Conservation (phyloP, 352 stramenopile genomes). For the Peronospora belbahrii region DNA sequence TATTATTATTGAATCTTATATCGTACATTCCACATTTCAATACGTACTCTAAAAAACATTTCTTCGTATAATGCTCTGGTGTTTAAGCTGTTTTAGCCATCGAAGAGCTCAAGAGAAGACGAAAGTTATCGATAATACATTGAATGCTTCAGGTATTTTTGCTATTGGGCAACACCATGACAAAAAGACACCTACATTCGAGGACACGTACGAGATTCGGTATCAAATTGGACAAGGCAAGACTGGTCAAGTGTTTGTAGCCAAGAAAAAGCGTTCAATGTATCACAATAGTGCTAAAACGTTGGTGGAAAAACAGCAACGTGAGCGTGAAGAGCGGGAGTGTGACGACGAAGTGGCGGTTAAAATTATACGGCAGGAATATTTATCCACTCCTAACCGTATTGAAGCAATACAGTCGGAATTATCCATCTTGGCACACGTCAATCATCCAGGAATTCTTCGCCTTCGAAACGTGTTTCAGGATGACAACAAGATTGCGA, state of each 20-base stretch:
- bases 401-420: slow-evolving; percentile 58
- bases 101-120: slow-evolving; percentile 1
- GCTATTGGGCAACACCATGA: slow-evolving; percentile 7
- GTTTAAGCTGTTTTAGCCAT: slow-evolving; percentile 25
- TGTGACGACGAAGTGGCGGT: slow-evolving; percentile 51
- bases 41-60: too few species aligned
- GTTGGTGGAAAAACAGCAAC: slow-evolving; percentile 40
- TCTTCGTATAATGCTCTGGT: slow-evolving; percentile 28
- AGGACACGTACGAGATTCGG: slow-evolving; percentile 60
- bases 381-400: slow-evolving; percentile 61
- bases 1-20: too few species aligned
- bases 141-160: slow-evolving; percentile 3
- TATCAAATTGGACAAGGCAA: slow-evolving; percentile 73
- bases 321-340: slow-evolving; percentile 45
- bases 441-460: slow-evolving; percentile 53
- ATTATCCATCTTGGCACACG: slow-evolving; percentile 44
- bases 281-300: slow-evolving; percentile 25
- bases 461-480: slow-evolving; percentile 61
- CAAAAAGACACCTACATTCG: slow-evolving; percentile 29
- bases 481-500: slow-evolving; percentile 51
- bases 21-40: too few species aligned
- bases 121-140: background rate
- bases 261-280: slow-evolving; percentile 20
- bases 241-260: slow-evolving; percentile 62
- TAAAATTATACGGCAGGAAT: slow-evolving; percentile 60